Base-by-base conservation (phyloP, 306 rosid genomes). In the Fragaria nilgerrensis region DNA sequence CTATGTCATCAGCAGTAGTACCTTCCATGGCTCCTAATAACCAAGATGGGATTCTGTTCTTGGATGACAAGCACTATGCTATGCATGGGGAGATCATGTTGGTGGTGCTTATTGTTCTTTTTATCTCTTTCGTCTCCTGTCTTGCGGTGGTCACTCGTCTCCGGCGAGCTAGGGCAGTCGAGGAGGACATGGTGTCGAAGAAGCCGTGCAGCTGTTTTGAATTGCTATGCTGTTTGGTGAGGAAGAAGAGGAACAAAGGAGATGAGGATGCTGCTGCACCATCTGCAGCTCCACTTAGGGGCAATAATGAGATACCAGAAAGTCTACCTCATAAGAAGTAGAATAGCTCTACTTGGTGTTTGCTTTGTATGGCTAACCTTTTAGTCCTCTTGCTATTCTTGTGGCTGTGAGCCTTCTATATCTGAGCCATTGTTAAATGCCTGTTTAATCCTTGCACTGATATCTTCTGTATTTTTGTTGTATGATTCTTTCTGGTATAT, bases 31-130 rank as follows among this genome's bases (percentile, higher is more conserved):
- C 72, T 58, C 67, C 89, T 44, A 39, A 74, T 48, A 25, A 63
- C 15, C 74, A 64, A 59, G 83, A 71, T 47, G 88, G 68, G 76
- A 59, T 86, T 64, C 84, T 15, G 44, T 34, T 89, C 67, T 68
- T 84, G 72, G 1, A 43, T 5, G 93, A 91, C 27, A 81, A 64
- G 58, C 70, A 79, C 75, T 91, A 75, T 63, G 92, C 83, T 25
- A 74, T 81, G 41, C 85, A 91, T 39, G 96, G 96, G 19, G 59
- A 78, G 74, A 77, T 91, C 47, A 77, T 84, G 76, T 75, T 91
- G 22, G 1, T 87, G 0, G 82, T 76, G 34, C 72, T 87, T 27
- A 34, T 89, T 52, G 9, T 78, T 13, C 7, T 78, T 49, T 87
- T 91, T 80, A 62, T 68, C 19, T 66, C 85, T 63, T 78, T 89